Conservation (phyloP, 192 early-diverging fungal species). For the Mortierella claussenii region DNA sequence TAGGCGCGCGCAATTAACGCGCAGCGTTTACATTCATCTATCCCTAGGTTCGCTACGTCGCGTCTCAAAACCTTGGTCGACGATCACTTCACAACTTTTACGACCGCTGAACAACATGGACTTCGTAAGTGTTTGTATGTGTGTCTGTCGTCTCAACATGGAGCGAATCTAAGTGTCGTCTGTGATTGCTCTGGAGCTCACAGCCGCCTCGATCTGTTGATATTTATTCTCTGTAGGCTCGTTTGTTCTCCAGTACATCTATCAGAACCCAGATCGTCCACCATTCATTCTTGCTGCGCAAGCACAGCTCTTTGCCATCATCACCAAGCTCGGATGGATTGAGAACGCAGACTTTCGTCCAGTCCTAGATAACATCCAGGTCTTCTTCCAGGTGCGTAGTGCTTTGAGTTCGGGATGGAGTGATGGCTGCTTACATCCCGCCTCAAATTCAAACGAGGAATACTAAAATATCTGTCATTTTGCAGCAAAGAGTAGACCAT, state of each 20-base stretch:
- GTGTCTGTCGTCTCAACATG: too few species aligned
- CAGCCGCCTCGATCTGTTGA: not conserved
- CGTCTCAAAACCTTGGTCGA: conserved; percentile 34
- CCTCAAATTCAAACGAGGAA: too few species aligned
- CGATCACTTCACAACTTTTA: conserved; percentile 34
- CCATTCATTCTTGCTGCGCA: conserved; percentile 66
- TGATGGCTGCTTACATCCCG: too few species aligned
- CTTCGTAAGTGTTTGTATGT: conserved; percentile 27
- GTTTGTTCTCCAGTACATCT: conserved; percentile 70
- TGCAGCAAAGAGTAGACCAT: conserved; percentile 19
- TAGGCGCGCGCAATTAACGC: too few species aligned
- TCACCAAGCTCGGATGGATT: conserved; percentile 81
- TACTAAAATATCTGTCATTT: too few species aligned
- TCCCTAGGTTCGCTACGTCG: conserved; percentile 48
- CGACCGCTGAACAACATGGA: conserved; percentile 39
- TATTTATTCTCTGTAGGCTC: conserved; percentile 11
- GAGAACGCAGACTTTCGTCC: conserved; percentile 71
- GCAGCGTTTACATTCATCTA: too few species aligned
- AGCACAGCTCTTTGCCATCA: conserved; percentile 66
- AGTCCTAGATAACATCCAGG: conserved; percentile 60
- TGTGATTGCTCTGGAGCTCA: too few species aligned
- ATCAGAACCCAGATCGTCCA: conserved; percentile 60
- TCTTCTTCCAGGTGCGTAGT: conserved; percentile 66
- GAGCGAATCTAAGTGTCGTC: too few species aligned
- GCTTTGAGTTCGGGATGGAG: too few species aligned